Conservation (phyloP, 306 rosid genomes). For the Carpinus fangiana region DNA sequence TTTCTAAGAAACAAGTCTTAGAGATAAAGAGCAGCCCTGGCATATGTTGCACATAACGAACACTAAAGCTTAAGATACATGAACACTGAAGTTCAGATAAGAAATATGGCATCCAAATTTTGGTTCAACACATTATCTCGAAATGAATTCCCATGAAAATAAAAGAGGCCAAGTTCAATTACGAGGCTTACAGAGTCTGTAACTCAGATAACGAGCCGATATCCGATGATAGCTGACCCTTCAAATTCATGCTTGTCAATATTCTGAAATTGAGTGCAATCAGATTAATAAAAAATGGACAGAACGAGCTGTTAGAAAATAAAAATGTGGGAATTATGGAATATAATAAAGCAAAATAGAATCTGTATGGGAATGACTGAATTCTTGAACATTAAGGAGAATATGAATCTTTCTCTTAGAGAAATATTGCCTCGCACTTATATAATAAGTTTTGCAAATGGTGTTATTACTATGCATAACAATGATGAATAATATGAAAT, state of each 20-base stretch:
- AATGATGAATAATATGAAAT: too few species aligned
- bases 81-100: neutral
- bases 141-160: neutral
- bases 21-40: too few species aligned
- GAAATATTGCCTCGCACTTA: too few species aligned
- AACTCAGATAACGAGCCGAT: conserved; percentile 4
- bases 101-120: neutral
- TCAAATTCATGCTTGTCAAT: neutral
- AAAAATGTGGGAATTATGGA: neutral
- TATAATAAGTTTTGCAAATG: too few species aligned
- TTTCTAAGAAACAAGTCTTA: neutral
- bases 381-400: too few species aligned
- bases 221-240: neutral
- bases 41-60: too few species aligned
- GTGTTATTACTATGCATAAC: too few species aligned
- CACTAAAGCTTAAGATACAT: neutral
- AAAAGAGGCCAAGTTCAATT: neutral
- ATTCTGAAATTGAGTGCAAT: neutral
- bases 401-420: too few species aligned
- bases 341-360: too few species aligned
- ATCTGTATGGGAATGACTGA: too few species aligned
- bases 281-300: neutral
- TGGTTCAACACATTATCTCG: neutral
- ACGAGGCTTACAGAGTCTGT: neutral
- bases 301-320: neutral